Base-by-base conservation (phyloP, 208 protist genomes). In the Acanthamoeba royreba region DNA sequence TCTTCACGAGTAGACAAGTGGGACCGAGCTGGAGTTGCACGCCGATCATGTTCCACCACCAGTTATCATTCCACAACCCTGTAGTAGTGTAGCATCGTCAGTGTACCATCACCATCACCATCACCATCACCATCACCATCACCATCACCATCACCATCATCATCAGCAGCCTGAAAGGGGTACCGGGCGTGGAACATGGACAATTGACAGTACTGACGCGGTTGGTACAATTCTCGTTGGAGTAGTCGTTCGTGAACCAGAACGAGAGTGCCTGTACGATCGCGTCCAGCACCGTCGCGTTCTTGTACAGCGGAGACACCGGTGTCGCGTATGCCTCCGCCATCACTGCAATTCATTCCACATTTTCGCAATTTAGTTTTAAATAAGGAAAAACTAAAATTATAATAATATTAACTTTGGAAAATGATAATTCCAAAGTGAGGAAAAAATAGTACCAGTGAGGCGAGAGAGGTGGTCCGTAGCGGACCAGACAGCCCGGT, bases 151-250 rank as follows among this genome's bases (percentile, higher is more conserved):
- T 45, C 1, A 19, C n/a, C 0, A 38, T 19, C 0, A 13, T 15
- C 19, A 40, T 19, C 19, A 25, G 5, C 25, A 17, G 2, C 61
- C 17, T n/a, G 61, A 11, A 72, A 79, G n/a, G 38, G 9, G 28
- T 46, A 79, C 66, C 66, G 2, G 72, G 7, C 4, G 74, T 55
- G 43, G 74, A 55, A 33, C 74, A 85, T 13, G 74, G 74, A 45
- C 74, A 85, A 0, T 8, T 11, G 28, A 28, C 22, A 28, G 74
- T 38, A 45, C 22, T 85, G 43, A n/a, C 33, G 42, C 74, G 43
- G 74, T 85, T n/a, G 74, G 74, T 85, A 42, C 74, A 85, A 45
- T 28, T 38, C n/a, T 85, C 74, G 74, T 85, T 85, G 74, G 74
- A n/a, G 74, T 85, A 85, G 74, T 85, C 74, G 74, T 85, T 85